A percentile compares a stretch with the other conserved stretches of the same genome.
These are phyloP conservation scores for Gaeumannomyces tritici DNA, from an alignment of 2,329 filamentous ascomycete species.

Conservation along the genomic window DNA sequence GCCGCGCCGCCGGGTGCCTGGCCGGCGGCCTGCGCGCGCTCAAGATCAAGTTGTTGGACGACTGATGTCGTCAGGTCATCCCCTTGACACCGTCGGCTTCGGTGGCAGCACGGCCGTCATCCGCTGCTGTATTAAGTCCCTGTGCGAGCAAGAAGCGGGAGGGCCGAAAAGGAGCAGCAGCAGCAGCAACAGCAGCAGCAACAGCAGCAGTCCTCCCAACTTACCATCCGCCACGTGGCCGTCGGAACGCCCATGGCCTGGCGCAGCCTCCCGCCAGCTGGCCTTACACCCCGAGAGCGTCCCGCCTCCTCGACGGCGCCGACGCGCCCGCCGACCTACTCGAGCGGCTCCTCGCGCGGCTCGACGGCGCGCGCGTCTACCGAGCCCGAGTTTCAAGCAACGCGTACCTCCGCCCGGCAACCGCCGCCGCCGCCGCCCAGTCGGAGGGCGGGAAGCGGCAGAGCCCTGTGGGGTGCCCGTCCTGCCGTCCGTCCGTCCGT, in stretches of 20 bases:
- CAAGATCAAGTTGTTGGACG: no score
- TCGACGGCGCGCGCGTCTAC: neutral
- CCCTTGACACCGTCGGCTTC: neutral
- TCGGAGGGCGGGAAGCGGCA: neutral
- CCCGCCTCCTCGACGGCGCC: no score
- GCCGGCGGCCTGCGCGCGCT: no score
- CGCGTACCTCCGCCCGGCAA: neutral
- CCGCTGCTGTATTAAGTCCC: neutral
- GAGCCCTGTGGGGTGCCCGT: neutral
- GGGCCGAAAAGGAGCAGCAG: no score
- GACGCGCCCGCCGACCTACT: neutral
- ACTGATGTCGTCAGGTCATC: neutral
- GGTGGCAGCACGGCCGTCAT: neutral
- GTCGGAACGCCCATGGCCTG: neutral
- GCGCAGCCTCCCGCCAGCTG: no score
- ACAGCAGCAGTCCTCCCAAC: no score
- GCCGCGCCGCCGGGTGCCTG: no score
- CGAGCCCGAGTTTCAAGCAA: neutral
- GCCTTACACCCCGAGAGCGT: no score
- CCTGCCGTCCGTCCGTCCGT: neutral
- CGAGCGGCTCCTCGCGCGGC: neutral
- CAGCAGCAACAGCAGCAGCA: no score
- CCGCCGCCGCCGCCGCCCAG: no score
- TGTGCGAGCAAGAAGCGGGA: neutral
- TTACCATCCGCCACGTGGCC: neutral